Conservation (phyloP, 2,329 filamentous ascomycete genomes). For the Cladosporium cucumerinum region DNA sequence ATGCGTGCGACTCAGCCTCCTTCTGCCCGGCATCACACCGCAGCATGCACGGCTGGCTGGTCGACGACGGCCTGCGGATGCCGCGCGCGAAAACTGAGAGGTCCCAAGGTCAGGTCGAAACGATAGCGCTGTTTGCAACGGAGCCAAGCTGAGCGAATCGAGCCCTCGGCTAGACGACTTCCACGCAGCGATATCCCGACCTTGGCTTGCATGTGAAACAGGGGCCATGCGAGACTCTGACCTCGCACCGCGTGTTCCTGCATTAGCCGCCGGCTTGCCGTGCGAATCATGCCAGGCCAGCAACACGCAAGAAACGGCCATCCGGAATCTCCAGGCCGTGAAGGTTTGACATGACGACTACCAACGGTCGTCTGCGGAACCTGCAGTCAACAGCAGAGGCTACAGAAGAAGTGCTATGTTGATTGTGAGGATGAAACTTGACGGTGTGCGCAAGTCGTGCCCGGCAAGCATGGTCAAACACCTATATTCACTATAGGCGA, state of each 20-base stretch:
- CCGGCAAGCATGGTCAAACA: background rate
- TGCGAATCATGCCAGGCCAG: background rate
- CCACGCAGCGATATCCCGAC: background rate
- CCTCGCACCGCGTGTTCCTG: constrained; percentile 2
- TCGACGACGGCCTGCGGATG: background rate
- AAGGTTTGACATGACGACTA: background rate
- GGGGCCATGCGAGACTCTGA: constrained; percentile 5
- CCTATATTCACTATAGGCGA: background rate
- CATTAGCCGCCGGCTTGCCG: constrained; percentile 2
- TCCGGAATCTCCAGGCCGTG: background rate
- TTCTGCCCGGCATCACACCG: background rate
- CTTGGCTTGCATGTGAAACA: constrained; percentile 11
- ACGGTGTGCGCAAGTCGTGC: background rate
- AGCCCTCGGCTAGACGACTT: background rate
- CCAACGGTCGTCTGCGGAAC: background rate
- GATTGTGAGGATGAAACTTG: background rate
- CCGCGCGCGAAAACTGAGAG: constrained; percentile 10
- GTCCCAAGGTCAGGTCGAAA: constrained; percentile 1
- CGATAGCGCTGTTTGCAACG: constrained; percentile 5
- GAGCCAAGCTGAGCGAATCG: constrained; percentile 6
- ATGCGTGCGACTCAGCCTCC: background rate
- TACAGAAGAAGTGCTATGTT: background rate
- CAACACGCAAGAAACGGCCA: background rate
- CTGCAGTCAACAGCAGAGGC: background rate
- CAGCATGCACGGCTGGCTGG: background rate